Base-by-base conservation (phyloP, 106 monocot genomes). In the Alisma plantagoaquatica region DNA sequence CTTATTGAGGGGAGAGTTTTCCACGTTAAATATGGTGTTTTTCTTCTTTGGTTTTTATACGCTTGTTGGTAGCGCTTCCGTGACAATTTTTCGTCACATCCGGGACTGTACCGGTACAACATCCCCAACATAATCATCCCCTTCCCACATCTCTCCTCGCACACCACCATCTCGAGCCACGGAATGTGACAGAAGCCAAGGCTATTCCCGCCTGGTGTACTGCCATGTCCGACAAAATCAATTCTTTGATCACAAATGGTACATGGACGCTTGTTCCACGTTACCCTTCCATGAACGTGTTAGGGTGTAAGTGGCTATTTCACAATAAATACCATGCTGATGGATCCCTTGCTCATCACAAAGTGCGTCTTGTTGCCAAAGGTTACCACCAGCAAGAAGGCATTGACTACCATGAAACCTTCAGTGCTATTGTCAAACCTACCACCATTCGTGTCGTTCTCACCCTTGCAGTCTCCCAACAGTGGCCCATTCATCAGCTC, bases 401-500 rank as follows among this genome's bases (percentile, higher is more conserved):
- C 21, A 46, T 46, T 46, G 46, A 46, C 18, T 46, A 46, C n/a
- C 16, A 46, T 14, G 16, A 46, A 0, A 46, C 46, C 46, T 46
- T 46, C 1, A 46, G 46, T 46, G 17, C 1, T 17, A 20, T 46
- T 14, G 46, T 46, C 5, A 46, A 46, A 46, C 17, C 0, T 0
- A 46, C 46, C 46, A 46, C 46, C n/a, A 46, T 46, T 46, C 46
- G 46, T 20, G 17, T 38, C 14, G 14, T 38, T 38, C 14, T 38
- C 5, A 7, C 35, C 5, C 5, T 38, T 38, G 5, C 35, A 7
- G 35, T 14, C 5, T 38, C 35, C 14, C 14, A 7, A 38, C 35
- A 38, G 14, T 38, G 5, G 35, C 35, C 35, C 5, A 7, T 38
- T 5, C 14, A 14, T 38, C 35, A 38, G 14, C 14, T 38, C 5